These are phyloP conservation scores for Colletotrichum tabaci DNA, from an alignment of 2,329 filamentous ascomycete genomes.

Conservation along the genomic window DNA sequence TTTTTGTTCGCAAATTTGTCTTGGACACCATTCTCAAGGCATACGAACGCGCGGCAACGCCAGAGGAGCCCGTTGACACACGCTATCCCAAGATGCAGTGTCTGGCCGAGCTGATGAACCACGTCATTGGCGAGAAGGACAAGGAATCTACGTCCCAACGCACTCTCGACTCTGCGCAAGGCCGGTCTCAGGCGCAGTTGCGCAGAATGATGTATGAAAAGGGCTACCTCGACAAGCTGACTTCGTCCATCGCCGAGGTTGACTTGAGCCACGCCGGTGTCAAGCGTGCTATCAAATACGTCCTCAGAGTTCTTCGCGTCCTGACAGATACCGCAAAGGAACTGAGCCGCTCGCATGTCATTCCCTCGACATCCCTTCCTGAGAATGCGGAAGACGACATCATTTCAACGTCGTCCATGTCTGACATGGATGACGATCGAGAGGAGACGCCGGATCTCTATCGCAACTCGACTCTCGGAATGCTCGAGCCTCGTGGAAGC, in stretches of 20 bases:
- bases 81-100: slow-evolving; percentile 92
- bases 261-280: slow-evolving; percentile 95
- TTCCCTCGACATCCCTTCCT: slow-evolving; percentile 76
- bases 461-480: slow-evolving; percentile 94
- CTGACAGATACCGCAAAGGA: slow-evolving; percentile 90
- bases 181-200: slow-evolving; percentile 83
- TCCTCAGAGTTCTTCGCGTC: slow-evolving; percentile 88
- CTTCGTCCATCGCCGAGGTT: slow-evolving; percentile 92
- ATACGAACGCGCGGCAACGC: slow-evolving; percentile 88
- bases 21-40: slow-evolving; percentile 93
- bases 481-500: slow-evolving; percentile 88
- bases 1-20: slow-evolving; percentile 95
- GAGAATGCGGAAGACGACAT: slow-evolving; percentile 87
- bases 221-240: slow-evolving; percentile 90
- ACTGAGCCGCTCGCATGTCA: slow-evolving; percentile 85
- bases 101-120: slow-evolving; percentile 91
- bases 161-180: slow-evolving; percentile 52
- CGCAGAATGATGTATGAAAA: slow-evolving; percentile 99
- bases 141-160: slow-evolving; percentile 63
- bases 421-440: slow-evolving; percentile 86
- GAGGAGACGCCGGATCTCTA: slow-evolving; percentile 98
- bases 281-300: slow-evolving; percentile 96
- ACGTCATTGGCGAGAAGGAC: slow-evolving; percentile 88
- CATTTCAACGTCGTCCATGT: slow-evolving; percentile 88
- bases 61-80: slow-evolving; percentile 83